Evolutionary conservation across 768 basidiomycete genomes (phyloP), one percentile per base, ranked within the genome.

Genomic region (Amanita inopinata): DNA sequence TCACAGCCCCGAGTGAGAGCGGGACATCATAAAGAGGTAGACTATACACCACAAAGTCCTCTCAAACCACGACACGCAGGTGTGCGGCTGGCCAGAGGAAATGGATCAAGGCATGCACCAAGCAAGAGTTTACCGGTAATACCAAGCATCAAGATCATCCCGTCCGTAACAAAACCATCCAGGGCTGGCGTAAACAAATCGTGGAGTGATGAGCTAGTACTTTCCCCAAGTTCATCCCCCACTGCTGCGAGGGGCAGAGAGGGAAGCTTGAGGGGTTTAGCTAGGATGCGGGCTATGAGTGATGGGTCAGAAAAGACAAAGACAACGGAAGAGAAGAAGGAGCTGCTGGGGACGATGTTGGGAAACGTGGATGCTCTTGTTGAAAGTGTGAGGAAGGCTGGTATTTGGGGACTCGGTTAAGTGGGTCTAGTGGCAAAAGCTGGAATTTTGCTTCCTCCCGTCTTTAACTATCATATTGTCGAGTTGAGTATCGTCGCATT

Each of bases 351-450:
- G 0, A 80, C 74, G 33, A 81, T 91, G 77, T 60, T 94, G 33
- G 90, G 88, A 3, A 93, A 94, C 56, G 91, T 94, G 2, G 91
- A 93, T 56, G 83, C 85, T 22, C 69, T 94, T 7, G 87, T 94
- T 4, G 87, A 89, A 48, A 82, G 89, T 0, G 84, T 94, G 24
- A 69, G 82, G 47, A 84, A 80, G 60, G 87, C 86, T 0, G 88
- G 89, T 0, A 78, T 92, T 43, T 93, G 87, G 87, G 88, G 90
- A 4, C 58, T 89, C 43, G 77, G 61, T 22, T 64, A 52, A 52
- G 9, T 30, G 11, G 10, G 20, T 9, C 33, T 14, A 15, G 27
- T 25, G 31, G 18, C 11, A 19, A 33, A 28, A 7, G 41, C 23
- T 33, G n/a, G n/a, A n/a, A n/a, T 38, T 17, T 32, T 31, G 12